These are phyloP conservation scores for Prunus dulcis DNA, from an alignment of 306 rosid genomes.

Conservation along the genomic window DNA sequence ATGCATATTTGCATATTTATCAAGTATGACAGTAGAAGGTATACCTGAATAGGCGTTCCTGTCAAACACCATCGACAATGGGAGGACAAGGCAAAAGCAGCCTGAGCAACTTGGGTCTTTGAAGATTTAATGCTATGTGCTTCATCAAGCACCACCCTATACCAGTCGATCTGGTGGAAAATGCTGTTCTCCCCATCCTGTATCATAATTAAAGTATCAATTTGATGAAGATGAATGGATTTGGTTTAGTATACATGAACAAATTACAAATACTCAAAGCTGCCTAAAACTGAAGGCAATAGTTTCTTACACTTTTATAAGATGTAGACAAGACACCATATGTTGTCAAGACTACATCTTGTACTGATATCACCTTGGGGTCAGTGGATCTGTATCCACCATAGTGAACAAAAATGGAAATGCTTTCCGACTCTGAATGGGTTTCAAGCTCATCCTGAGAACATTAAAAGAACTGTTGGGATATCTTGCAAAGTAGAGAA, in stretches of 20 bases:
- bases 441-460: conserved; percentile 84
- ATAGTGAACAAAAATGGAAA: conserved; percentile 75
- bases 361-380: conserved; percentile 45
- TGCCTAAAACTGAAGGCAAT: neutral
- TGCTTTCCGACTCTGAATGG: conserved; percentile 53
- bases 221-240: neutral
- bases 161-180: conserved; percentile 71
- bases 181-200: conserved; percentile 66
- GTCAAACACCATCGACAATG: conserved; percentile 92
- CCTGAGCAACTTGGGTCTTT: conserved; percentile 54
- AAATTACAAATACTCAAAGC: conserved; percentile 8
- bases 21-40: conserved; percentile 2
- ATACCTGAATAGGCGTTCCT: conserved; percentile 92
- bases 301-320: conserved; percentile 51
- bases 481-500: neutral
- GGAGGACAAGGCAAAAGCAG: conserved; percentile 64
- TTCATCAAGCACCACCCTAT: conserved; percentile 91
- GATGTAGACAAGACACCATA: conserved; percentile 64
- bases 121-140: conserved; percentile 78
- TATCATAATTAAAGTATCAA: conserved; percentile 2
- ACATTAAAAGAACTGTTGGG: conserved; percentile 26
- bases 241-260: neutral
- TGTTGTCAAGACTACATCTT: conserved; percentile 82
- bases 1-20: neutral
- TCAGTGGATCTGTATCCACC: conserved; percentile 63